Evolutionary conservation across 306 rosid genomes (phyloP).

Genomic region (Arachis hypogaea): DNA sequence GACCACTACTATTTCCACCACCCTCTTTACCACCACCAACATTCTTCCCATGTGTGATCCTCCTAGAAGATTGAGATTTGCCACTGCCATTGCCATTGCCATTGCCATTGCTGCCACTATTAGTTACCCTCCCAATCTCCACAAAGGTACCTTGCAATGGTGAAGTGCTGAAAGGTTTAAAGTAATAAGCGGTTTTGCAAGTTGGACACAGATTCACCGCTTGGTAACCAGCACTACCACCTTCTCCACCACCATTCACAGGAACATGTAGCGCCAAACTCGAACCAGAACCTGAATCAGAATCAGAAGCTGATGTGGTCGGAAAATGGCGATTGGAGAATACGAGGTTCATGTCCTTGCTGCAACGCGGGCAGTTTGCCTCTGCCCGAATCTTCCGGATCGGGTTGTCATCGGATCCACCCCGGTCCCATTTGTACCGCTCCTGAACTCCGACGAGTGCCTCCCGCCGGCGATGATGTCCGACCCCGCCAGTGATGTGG

Average conservation of each 20-base stretch:
- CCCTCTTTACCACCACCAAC: slow-evolving; percentile 37
- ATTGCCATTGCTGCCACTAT: slow-evolving; percentile 20
- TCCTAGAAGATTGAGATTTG: slow-evolving; percentile 46
- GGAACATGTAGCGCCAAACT: slow-evolving; percentile 39
- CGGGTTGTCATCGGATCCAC: slow-evolving; percentile 69
- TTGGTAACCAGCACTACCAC: slow-evolving; percentile 45
- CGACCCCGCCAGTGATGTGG: slow-evolving; percentile 39
- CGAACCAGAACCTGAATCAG: slow-evolving; percentile 19
- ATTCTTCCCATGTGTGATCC: slow-evolving; percentile 38
- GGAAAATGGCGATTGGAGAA: slow-evolving; percentile 69
- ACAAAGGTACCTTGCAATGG: slow-evolving; percentile 89
- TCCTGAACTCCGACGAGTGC: slow-evolving; percentile 68
- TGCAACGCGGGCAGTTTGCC: slow-evolving; percentile 89
- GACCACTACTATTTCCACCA: slow-evolving; percentile 13
- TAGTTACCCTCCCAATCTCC: slow-evolving; percentile 75
- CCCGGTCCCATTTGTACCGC: slow-evolving; percentile 93
- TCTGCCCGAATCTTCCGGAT: slow-evolving; percentile 83
- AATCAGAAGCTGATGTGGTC: neutral
- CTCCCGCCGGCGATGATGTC: slow-evolving; percentile 56
- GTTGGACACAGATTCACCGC: slow-evolving; percentile 83
- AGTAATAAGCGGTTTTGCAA: slow-evolving; percentile 86
- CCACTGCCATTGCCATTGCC: slow-evolving; percentile 10
- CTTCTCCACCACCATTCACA: slow-evolving; percentile 30
- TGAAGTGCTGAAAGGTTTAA: slow-evolving; percentile 64
- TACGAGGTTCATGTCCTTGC: slow-evolving; percentile 71